Conservation (phyloP, 73 alveolate genomes). For the Uronychia binucleata region DNA sequence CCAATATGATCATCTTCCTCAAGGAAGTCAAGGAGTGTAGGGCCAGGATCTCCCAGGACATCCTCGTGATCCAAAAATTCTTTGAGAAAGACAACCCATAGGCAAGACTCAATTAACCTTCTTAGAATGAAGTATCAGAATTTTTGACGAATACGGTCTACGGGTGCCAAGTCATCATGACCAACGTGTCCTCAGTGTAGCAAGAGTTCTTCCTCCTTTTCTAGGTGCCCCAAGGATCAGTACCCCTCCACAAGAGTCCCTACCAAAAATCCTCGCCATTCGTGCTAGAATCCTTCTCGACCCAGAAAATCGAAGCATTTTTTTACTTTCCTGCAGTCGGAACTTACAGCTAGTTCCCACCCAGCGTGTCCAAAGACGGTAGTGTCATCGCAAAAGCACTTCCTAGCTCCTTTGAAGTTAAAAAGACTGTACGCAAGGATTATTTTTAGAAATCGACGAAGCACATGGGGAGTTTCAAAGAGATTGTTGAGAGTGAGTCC, state of each 20-base stretch:
- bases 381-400: slow-evolving; percentile 80
- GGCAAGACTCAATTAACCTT: no score
- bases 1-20: slow-evolving; percentile 69
- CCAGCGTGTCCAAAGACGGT: slow-evolving; percentile 78
- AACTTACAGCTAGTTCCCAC: slow-evolving; percentile 77
- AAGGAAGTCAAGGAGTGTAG: slow-evolving; percentile 88
- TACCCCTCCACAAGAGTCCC: slow-evolving; percentile 73
- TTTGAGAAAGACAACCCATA: no score
- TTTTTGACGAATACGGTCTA: slow-evolving; percentile 68
- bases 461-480: slow-evolving; percentile 65
- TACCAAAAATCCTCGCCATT: slow-evolving; percentile 75
- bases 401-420: no score
- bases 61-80: slow-evolving; percentile 76
- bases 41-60: slow-evolving; percentile 66
- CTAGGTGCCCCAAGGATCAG: slow-evolving; percentile 94
- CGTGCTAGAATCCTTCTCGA: slow-evolving; percentile 69
- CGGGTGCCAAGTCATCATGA: slow-evolving; percentile 86
- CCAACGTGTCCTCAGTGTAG: slow-evolving; percentile 80
- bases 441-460: no score
- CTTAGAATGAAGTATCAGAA: slow-evolving; percentile 31
- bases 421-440: no score
- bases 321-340: slow-evolving; percentile 95
- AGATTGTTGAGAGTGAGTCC: slow-evolving; percentile 60
- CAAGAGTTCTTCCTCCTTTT: slow-evolving; percentile 73
- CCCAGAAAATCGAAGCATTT: slow-evolving; percentile 64